A percentile compares a stretch with the other conserved stretches of the same genome.
These are phyloP conservation scores for Simplicillium aogashimaense DNA, from an alignment of 2,329 filamentous ascomycete genomes.

Conservation along the genomic window DNA sequence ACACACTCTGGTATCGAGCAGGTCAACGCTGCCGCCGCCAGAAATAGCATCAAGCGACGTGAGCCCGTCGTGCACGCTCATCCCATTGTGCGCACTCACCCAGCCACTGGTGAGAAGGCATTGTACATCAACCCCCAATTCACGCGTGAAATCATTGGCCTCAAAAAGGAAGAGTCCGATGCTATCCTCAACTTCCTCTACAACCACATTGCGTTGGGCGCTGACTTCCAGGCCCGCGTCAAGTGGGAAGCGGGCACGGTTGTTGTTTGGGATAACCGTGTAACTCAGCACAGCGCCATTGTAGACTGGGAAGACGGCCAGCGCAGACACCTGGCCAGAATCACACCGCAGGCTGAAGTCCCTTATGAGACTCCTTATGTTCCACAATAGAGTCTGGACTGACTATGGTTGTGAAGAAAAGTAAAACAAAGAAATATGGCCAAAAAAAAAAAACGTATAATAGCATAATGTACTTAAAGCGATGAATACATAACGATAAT, in stretches of 20 bases:
- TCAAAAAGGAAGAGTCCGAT: constrained; percentile 74
- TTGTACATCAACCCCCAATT: constrained; percentile 73
- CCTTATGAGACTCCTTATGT: constrained; percentile 7
- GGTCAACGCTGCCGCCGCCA: constrained; percentile 49
- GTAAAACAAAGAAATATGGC: background rate
- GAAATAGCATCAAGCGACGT: constrained; percentile 59
- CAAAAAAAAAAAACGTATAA: background rate
- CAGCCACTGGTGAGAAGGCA: constrained; percentile 67
- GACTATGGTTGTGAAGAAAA: background rate
- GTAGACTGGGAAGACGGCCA: constrained; percentile 68
- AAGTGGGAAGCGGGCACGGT: constrained; percentile 67
- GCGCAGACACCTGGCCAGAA: constrained; percentile 61
- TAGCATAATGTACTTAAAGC: background rate
- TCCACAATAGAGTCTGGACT: background rate
- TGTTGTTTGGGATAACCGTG: constrained; percentile 72
- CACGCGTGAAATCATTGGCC: constrained; percentile 64
- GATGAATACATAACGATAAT: background rate
- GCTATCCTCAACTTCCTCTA: constrained; percentile 57
- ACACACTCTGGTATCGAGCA: constrained; percentile 71
- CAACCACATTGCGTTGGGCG: constrained; percentile 30
- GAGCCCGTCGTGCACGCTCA: constrained; percentile 63
- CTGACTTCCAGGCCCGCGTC: constrained; percentile 56
- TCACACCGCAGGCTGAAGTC: constrained; percentile 65
- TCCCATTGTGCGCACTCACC: constrained; percentile 66
- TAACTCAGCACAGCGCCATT: constrained; percentile 64